Base-by-base conservation (phyloP, 768 basidiomycete genomes). In the Panaeolus papilionaceus region DNA sequence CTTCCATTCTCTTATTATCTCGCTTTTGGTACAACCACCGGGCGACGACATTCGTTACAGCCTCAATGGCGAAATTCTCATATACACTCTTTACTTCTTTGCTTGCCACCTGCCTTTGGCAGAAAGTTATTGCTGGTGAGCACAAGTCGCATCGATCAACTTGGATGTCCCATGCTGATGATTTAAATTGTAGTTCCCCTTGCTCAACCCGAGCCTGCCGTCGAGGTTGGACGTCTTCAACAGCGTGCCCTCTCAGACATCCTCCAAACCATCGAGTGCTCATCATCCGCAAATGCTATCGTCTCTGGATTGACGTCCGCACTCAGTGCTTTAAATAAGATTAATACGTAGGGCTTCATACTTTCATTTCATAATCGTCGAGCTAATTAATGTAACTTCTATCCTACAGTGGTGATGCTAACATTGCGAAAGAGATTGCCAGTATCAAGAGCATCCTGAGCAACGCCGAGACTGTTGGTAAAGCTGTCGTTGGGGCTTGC, bases 191-290 rank as follows among this genome's bases (percentile, higher is more conserved):
- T 18, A 72, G 71, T 68, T 28, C 71, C 71, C 28, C 44, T 69
- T 10, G 65, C 33, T 44, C 71, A 69, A 16, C 45, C 63, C 47
- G n/a, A 26, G 18, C 20, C 47, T 23, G 20, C 8, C 2, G 44
- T 70, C 38, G 71, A 73, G 12, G 54, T 66, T 40, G 65, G 67
- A 33, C 62, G 67, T n/a, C 61, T 71, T 23, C 71, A 71, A 47
- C 64, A 66, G 20, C 71, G 71, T n/a, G 68, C 66, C 7, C 69
- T 72, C 3, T 54, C 71, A 7, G 65, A 66, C 66, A 71, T 71
- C 63, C 69, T 74, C 40, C 69, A 74, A 62, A 74, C 72, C 70
- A 74, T 74, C 63, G 71, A 71, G 64, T 74, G 71, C 62, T 74
- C 73, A 7, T 63, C 69, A 5, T 72, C 73, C 38, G 73, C 73